phyloP scores from a whole-genome alignment of 305 asterid genomes.

The Solanum aculeatissimum region DNA sequence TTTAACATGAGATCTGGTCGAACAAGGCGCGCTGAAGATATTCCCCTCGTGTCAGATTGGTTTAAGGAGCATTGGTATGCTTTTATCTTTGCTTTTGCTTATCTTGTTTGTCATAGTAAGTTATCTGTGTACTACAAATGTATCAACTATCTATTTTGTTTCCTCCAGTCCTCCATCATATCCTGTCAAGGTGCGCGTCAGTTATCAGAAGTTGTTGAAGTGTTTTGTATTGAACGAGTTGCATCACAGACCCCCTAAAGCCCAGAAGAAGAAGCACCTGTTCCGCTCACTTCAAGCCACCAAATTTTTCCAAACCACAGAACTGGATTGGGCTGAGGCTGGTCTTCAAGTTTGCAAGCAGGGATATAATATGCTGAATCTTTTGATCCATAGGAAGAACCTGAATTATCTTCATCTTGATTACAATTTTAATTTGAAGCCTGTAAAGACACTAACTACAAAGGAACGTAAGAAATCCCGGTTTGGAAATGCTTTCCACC shows the following conservation, averaged over 20 bases:
- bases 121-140: background rate
- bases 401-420: conserved; percentile 96
- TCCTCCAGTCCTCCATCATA: conserved; percentile 85
- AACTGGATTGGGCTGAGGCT: conserved; percentile 99
- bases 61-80: conserved; percentile 95
- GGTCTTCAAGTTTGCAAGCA: conserved; percentile 99
- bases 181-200: conserved; percentile 99
- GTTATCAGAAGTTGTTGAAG: conserved; percentile 94
- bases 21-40: conserved; percentile 97
- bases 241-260: conserved; percentile 99
- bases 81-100: background rate
- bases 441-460: conserved; percentile 97
- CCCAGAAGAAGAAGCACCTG: conserved; percentile 95
- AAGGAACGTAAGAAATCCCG: conserved; percentile 97
- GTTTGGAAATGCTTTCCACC: conserved; percentile 98
- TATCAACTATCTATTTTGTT: background rate
- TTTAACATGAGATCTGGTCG: conserved; percentile 99
- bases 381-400: conserved; percentile 92
- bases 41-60: conserved; percentile 99
- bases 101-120: background rate
- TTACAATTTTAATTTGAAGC: conserved; percentile 93
- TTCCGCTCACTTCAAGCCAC: conserved; percentile 97
- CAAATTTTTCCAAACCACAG: conserved; percentile 96
- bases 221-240: conserved; percentile 97
- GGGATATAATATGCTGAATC: conserved; percentile 97